Evolutionary conservation across 192 early-diverging fungal species (phyloP), one percentile per base, ranked within the genome.

Genomic region (Gaertneriomyces semiglobifer): DNA sequence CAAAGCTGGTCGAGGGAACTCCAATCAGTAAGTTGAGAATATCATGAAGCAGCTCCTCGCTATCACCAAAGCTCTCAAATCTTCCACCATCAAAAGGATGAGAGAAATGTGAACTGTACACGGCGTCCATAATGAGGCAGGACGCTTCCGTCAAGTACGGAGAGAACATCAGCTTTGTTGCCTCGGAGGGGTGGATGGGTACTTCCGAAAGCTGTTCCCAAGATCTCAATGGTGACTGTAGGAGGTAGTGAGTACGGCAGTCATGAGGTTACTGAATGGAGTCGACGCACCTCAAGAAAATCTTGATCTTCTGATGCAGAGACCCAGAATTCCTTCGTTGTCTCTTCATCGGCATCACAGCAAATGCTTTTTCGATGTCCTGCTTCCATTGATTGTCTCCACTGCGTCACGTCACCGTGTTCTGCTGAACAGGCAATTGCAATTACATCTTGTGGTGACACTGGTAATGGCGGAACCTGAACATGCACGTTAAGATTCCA

Each of bases 81-180:
- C 16, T 48, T 16, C n/a, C 9, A 62, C 25, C 7, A 58, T 58
- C 56, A 58, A 6, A 45, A 11, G 38, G 39, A 18, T 42, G 12
- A 12, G 10, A 19, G 6, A 58, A 11, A 10, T 58, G 45, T 25
- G 46, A 58, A n/a, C 11, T 44, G 45, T 66, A 66, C 6, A 66
- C 33, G 10, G n/a, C 53, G 25, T 58, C 44, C n/a, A 66, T 58
- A 4, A 66, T n/a, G 3, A 14, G 12, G n/a, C 40, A 44, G 6
- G 40, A 9, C 6, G 54, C 50, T 66, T 66, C 65, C 43, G 43
- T 66, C 16, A 66, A 20, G 45, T 66, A 66, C 5, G 65, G 65
- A 38, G 65, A 66, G 11, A 41, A 7, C 51, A 41, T 39, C 10
- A 16, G 40, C 60, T 46, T 40, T 16, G 10, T 11, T 11, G 60